Conservation (phyloP, 495 filamentous ascomycete genomes). For the Penicillium flavigenum region DNA sequence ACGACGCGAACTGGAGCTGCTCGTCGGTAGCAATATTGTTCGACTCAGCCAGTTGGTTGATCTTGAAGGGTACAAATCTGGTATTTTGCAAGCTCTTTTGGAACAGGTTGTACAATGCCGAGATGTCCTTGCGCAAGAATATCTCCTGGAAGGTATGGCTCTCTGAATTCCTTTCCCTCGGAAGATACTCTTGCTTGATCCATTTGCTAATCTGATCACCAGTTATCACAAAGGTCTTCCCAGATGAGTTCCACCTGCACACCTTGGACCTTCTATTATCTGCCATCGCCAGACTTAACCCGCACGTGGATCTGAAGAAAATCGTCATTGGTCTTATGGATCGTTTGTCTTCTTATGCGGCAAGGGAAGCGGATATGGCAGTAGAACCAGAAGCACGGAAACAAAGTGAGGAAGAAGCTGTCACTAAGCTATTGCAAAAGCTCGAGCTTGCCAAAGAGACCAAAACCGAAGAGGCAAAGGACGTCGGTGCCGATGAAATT, state of each 20-base stretch:
- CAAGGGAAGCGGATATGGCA: slow-evolving; percentile 79
- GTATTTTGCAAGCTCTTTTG: slow-evolving; percentile 82
- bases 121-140: slow-evolving; percentile 95
- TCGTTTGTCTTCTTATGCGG: slow-evolving; percentile 86
- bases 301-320: slow-evolving; percentile 94
- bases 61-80: slow-evolving; percentile 85
- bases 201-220: slow-evolving; percentile 25
- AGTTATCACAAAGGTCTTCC: slow-evolving; percentile 99
- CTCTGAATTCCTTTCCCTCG: neutral
- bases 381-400: slow-evolving; percentile 69
- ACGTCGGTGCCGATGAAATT: slow-evolving; percentile 31
- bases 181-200: neutral
- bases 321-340: slow-evolving; percentile 99
- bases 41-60: slow-evolving; percentile 94
- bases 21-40: slow-evolving; percentile 95
- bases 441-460: slow-evolving; percentile 66
- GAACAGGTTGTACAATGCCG: slow-evolving; percentile 98
- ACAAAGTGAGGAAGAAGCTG: slow-evolving; percentile 80
- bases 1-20: slow-evolving; percentile 87
- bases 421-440: slow-evolving; percentile 70
- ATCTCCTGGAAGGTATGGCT: slow-evolving; percentile 76
- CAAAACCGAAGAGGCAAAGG: slow-evolving; percentile 40
- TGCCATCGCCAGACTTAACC: slow-evolving; percentile 87
- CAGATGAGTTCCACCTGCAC: slow-evolving; percentile 96
- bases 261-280: slow-evolving; percentile 92